These are phyloP conservation scores for Papiliotrema terrestris DNA, from an alignment of 1,284 basidiomycete species.

Conservation along the genomic window DNA sequence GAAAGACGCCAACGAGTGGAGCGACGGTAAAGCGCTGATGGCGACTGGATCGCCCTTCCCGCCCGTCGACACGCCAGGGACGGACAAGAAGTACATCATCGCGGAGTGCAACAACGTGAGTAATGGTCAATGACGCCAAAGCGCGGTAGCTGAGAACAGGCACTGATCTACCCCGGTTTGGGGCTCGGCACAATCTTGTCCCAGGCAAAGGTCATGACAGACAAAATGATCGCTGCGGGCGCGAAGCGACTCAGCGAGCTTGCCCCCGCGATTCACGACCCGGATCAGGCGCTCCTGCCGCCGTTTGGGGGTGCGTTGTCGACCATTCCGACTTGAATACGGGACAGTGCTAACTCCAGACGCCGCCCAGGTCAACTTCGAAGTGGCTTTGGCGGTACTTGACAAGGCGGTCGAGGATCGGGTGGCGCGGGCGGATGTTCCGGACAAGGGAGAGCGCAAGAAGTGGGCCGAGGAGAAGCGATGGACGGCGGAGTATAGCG, in stretches of 20 bases:
- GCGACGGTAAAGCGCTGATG: constrained; percentile 66
- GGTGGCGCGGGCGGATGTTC: constrained; percentile 57
- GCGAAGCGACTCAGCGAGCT: constrained; percentile 63
- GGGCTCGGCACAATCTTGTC: constrained; percentile 65
- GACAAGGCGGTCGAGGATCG: constrained; percentile 71
- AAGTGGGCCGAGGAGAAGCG: constrained; percentile 40
- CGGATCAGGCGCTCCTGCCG: constrained; percentile 54
- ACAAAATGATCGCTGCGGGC: constrained; percentile 58
- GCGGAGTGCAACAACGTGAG: constrained; percentile 41
- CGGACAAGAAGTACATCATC: constrained; percentile 56
- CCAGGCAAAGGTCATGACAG: constrained; percentile 31
- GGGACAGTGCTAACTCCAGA: constrained; percentile 52
- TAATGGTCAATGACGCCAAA: neutral
- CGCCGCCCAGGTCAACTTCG: constrained; percentile 66
- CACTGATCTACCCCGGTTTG: constrained; percentile 72
- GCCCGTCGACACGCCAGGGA: constrained; percentile 60
- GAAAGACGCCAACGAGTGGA: constrained; percentile 69
- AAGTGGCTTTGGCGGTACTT: constrained; percentile 72
- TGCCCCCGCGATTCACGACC: constrained; percentile 65
- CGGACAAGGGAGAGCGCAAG: constrained; percentile 57
- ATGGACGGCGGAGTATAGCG: constrained; percentile 57
- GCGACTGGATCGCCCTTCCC: constrained; percentile 80
- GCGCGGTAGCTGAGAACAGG: constrained; percentile 44
- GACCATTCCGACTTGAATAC: neutral
- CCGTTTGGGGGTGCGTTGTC: constrained; percentile 39